A percentile compares a stretch with the other conserved stretches of the same genome.
Conservation (phyloP, 345 rosid species). For the Brassica incana region DNA sequence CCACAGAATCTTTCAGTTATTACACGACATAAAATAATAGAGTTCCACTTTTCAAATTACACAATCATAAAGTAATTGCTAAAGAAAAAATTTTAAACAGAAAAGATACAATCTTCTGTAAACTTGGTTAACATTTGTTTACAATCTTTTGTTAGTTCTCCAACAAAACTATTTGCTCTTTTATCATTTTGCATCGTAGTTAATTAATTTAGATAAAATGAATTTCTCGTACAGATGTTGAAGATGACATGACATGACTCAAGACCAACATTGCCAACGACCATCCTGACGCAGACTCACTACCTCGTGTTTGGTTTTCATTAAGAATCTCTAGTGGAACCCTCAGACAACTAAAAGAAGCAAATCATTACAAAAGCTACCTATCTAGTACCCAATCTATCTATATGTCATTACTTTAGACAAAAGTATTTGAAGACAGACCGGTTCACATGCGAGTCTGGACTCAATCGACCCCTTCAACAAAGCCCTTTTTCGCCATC, state of each 20-base stretch:
- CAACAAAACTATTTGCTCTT: not conserved
- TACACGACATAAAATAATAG: not conserved
- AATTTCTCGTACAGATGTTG: slow-evolving; percentile 20
- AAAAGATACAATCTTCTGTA: not conserved
- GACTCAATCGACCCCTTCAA: slow-evolving; percentile 24
- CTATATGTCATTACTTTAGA: slow-evolving; percentile 24
- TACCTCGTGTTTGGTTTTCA: slow-evolving; percentile 27
- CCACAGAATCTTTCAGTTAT: not conserved
- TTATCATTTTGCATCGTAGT: not conserved
- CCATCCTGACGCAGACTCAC: slow-evolving; percentile 23
- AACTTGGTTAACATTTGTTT: not conserved
- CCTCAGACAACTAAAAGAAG: slow-evolving; percentile 7
- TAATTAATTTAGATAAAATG: not conserved
- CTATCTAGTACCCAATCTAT: slow-evolving; percentile 23
- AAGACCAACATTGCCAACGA: slow-evolving; percentile 39
- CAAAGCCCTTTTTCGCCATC: slow-evolving; percentile 24
- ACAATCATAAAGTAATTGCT: not conserved
- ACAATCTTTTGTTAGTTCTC: not conserved
- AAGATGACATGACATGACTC: slow-evolving; percentile 37
- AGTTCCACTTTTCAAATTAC: not conserved
- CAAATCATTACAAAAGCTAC: slow-evolving; percentile 27
- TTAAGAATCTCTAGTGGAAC: slow-evolving; percentile 17
- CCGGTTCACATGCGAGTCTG: slow-evolving; percentile 31
- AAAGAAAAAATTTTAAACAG: not conserved
- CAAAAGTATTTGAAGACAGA: slow-evolving; percentile 34